These are phyloP conservation scores for Theobroma grandiflorum DNA, from an alignment of 441 rosid species.

Conservation along the genomic window DNA sequence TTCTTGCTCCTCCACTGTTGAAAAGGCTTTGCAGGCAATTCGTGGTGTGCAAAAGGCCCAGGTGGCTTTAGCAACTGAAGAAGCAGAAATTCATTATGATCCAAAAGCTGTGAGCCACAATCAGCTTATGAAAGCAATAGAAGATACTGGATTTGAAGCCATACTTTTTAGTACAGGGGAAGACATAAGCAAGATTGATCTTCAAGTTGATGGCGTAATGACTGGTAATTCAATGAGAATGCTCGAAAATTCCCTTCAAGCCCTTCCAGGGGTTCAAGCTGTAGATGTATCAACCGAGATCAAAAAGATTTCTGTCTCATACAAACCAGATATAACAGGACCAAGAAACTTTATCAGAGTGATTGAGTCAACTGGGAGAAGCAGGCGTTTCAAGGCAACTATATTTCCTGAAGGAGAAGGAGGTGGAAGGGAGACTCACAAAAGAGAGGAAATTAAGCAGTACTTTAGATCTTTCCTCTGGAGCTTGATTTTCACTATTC, in stretches of 20 bases:
- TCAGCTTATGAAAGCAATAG: slow-evolving; percentile 55
- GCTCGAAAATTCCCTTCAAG: slow-evolving; percentile 68
- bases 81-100: slow-evolving; percentile 80
- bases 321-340: slow-evolving; percentile 78
- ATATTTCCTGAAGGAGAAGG: slow-evolving; percentile 65
- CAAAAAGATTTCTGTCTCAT: slow-evolving; percentile 60
- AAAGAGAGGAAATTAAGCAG: slow-evolving; percentile 67
- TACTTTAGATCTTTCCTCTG: slow-evolving; percentile 65
- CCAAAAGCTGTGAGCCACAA: slow-evolving; percentile 48
- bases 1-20: slow-evolving; percentile 78
- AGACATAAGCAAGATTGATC: slow-evolving; percentile 72
- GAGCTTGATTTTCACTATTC: slow-evolving; percentile 89
- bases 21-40: slow-evolving; percentile 65
- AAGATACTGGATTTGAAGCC: slow-evolving; percentile 78
- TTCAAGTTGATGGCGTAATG: slow-evolving; percentile 70
- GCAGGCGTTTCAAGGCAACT: slow-evolving; percentile 58
- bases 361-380: slow-evolving; percentile 74
- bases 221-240: slow-evolving; percentile 52
- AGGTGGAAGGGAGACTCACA: slow-evolving; percentile 60
- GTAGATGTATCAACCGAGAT: slow-evolving; percentile 48
- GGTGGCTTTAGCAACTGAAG: slow-evolving; percentile 91
- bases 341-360: slow-evolving; percentile 77
- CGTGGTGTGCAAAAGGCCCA: slow-evolving; percentile 75
- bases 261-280: slow-evolving; percentile 80
- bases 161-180: slow-evolving; percentile 74